These are phyloP conservation scores for Dryadomyces quercus-mongolicae DNA, from an alignment of 2,329 filamentous ascomycete species.

Conservation along the genomic window DNA sequence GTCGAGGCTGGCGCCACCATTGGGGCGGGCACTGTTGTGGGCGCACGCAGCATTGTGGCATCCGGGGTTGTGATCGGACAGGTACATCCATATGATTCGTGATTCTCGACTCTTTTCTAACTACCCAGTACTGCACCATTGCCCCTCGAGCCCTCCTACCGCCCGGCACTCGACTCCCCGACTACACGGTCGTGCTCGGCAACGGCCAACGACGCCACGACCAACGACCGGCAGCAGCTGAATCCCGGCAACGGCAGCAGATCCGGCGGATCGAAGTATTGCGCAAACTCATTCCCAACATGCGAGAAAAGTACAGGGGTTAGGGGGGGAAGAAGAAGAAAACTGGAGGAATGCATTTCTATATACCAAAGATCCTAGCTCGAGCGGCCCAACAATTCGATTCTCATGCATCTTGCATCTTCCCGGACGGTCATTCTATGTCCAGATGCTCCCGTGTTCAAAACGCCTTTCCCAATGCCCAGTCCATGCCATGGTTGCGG, in stretches of 20 bases:
- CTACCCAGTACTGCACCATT: conserved; percentile 55
- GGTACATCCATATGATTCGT: too few species aligned
- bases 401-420: neutral
- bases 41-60: conserved; percentile 48
- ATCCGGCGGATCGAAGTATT: conserved; percentile 57
- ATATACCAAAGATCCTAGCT: neutral
- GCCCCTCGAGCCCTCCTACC: conserved; percentile 49
- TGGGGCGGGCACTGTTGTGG: conserved; percentile 46
- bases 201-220: conserved; percentile 48
- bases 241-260: conserved; percentile 51
- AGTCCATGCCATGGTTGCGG: neutral
- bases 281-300: conserved; percentile 53
- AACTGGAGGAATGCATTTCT: neutral
- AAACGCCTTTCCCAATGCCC: neutral
- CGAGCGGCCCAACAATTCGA: neutral
- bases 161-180: conserved; percentile 46
- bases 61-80: conserved; percentile 50
- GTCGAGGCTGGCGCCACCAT: conserved; percentile 51
- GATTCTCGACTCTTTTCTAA: too few species aligned
- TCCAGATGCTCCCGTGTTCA: neutral
- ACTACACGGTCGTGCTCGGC: conserved; percentile 59
- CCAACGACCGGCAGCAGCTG: conserved; percentile 41
- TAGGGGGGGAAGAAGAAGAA: neutral
- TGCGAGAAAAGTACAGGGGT: conserved; percentile 23
- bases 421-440: neutral